These are phyloP conservation scores for Eimeria zaria DNA, from an alignment of 169 alveolate species.

Conservation along the genomic window DNA sequence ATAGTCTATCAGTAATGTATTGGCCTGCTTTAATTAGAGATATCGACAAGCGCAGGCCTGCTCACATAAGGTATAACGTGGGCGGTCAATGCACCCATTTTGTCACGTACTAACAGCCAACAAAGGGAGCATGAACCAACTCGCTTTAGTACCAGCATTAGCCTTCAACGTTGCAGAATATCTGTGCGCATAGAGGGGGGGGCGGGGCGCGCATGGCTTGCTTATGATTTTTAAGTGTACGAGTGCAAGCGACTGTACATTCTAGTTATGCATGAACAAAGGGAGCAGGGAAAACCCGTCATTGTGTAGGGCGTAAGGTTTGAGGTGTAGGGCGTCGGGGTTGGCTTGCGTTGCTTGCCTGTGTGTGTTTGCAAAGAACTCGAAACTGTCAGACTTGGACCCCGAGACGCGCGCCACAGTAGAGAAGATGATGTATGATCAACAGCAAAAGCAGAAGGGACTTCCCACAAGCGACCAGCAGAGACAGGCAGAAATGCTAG, in stretches of 20 bases:
- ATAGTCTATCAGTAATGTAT: neutral
- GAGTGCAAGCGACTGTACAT: too few relatives aligned
- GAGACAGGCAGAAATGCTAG: constrained; percentile 96
- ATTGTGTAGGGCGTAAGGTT: neutral
- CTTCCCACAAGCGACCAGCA: constrained; percentile 97
- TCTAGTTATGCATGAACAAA: too few relatives aligned
- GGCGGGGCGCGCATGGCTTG: neutral
- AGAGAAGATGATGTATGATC: constrained; percentile 99
- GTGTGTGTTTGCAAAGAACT: constrained; percentile 88
- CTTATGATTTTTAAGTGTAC: too few relatives aligned
- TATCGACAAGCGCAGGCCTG: neutral
- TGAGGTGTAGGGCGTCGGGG: neutral
- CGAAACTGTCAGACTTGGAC: constrained; percentile 97
- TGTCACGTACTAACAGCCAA: neutral
- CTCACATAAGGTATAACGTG: neutral
- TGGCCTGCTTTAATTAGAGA: neutral
- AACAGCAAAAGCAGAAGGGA: constrained; percentile 95
- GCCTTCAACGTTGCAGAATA: neutral
- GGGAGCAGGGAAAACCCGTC: too few relatives aligned
- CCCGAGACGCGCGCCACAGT: constrained; percentile 98
- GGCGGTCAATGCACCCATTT: neutral
- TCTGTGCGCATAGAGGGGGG: neutral
- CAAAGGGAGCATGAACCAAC: neutral
- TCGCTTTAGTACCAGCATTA: neutral
- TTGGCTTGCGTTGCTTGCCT: neutral